Base-by-base conservation (phyloP, 306 rosid species). In the Vicia faba region DNA sequence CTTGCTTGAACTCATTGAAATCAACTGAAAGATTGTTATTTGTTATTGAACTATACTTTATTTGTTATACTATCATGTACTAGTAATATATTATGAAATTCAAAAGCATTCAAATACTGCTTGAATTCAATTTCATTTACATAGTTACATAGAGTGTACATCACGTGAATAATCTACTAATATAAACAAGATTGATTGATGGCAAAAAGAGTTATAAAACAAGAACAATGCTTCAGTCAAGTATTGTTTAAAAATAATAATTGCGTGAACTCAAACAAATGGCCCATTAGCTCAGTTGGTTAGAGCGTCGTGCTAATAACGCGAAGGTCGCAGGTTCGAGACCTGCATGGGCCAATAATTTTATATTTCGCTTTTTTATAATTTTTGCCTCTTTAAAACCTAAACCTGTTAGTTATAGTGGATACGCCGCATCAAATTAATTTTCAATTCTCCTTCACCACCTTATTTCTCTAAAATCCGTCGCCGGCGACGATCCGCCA, bases 1-100 rank as follows among this genome's bases (percentile, higher is more conserved):
- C 84, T 74, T 89, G 5, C 74, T 65, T 16, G 81, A 84, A 46
- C 70, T 78, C 14, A 77, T 38, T 53, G 78, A 64, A 65, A 68
- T 14, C 78, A 64, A 83, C 36, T 73, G 67, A 79, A 43, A 23
- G 26, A 40, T 23, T 57, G 15, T 11, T 6, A 16, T 44, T 33
- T 33, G 1, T 33, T 7, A 33, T 33, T 8, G 8, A 55, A 11
- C 31, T 13, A 14, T 35, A 35, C 5, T 60, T 61, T 48, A 45
- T 33, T 35, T 11, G 28, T 31, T 61, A 12, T 23, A 31, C 5
- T 44, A 50, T 71, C 23, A 49, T 61, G 19, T 14, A 49, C 49
- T 43, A 46, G 19, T 14, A 49, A 16, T 43, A 46, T 36, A 20
- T 35, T 49, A 31, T 23, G 7, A 10, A 48, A 6, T 36, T 35